phyloP scores from a whole-genome alignment of 805 yeast genomes.

The Barnettozyma pratensis region DNA sequence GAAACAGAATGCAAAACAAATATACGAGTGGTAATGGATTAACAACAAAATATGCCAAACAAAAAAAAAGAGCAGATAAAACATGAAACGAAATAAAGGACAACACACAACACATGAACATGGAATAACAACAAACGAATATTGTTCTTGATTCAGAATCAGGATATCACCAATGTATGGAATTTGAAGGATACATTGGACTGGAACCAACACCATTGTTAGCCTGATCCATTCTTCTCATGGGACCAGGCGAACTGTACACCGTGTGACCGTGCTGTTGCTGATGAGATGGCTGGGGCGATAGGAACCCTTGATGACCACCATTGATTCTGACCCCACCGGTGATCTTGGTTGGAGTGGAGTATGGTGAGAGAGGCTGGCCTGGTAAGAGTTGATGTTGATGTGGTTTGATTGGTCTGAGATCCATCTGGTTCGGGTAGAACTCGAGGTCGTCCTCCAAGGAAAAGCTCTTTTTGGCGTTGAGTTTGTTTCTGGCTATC shows the following conservation, averaged over 20 bases:
- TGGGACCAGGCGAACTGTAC: slow-evolving; percentile 14
- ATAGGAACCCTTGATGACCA: slow-evolving; percentile 10
- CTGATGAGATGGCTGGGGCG: slow-evolving; percentile 9
- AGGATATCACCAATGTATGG: background rate
- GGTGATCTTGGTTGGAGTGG: slow-evolving; percentile 19
- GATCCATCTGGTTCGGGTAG: slow-evolving; percentile 39
- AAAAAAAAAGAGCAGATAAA: no score
- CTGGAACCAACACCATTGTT: background rate
- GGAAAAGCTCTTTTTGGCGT: slow-evolving; percentile 65
- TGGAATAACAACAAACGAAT: no score
- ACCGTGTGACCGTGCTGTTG: slow-evolving; percentile 4
- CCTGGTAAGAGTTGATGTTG: slow-evolving; percentile 2
- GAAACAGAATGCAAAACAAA: no score
- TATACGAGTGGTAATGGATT: no score
- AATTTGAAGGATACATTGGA: slow-evolving; percentile 3
- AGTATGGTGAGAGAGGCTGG: slow-evolving; percentile 15
- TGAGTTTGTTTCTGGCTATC: slow-evolving; percentile 43
- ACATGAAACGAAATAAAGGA: no score
- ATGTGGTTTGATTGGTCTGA: background rate
- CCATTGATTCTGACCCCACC: slow-evolving; percentile 7
- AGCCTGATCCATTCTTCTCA: slow-evolving; percentile 16
- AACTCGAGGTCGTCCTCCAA: slow-evolving; percentile 69
- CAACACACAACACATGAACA: no score
- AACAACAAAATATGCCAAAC: no score
- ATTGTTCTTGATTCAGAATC: no score